Conservation (phyloP, 2,329 filamentous ascomycete species). For the Nemania sp. region DNA sequence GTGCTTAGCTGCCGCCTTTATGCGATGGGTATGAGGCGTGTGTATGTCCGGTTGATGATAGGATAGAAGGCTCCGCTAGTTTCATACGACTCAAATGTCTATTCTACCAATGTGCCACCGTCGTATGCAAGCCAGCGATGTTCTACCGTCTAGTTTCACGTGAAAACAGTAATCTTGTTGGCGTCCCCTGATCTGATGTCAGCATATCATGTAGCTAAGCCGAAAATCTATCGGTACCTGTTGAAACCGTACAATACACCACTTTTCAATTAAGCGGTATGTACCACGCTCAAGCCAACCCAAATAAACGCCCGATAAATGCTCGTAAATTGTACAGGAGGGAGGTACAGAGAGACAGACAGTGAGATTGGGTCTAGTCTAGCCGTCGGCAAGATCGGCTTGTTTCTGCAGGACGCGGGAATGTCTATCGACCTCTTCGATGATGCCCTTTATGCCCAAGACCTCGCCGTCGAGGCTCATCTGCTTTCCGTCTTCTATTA, state of each 20-base stretch:
- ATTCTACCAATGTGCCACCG: neutral
- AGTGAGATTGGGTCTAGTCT: constrained; percentile 6
- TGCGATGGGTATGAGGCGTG: neutral
- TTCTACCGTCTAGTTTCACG: too few relatives aligned
- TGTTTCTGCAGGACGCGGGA: constrained; percentile 80
- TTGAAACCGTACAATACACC: constrained; percentile 2
- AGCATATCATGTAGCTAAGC: too few relatives aligned
- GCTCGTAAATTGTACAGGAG: constrained; percentile 26
- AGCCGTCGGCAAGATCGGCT: constrained; percentile 68
- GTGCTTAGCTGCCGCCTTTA: neutral
- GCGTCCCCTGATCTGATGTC: too few relatives aligned
- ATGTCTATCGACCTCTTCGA: constrained; percentile 88
- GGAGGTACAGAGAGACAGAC: constrained; percentile 14
- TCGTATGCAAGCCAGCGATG: too few relatives aligned
- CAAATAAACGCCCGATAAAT: constrained; percentile 33
- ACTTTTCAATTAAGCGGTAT: constrained; percentile 15
- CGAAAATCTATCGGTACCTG: neutral
- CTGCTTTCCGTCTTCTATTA: constrained; percentile 88
- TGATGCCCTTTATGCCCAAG: constrained; percentile 80
- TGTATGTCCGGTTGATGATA: neutral
- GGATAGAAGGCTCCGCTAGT: neutral
- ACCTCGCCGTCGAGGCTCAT: constrained; percentile 80
- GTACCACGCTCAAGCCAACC: constrained; percentile 10
- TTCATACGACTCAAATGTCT: neutral
- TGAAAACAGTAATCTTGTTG: too few relatives aligned